phyloP scores from a whole-genome alignment of 371 early-diverging fungal species.

The Lichtheimia ornata region DNA sequence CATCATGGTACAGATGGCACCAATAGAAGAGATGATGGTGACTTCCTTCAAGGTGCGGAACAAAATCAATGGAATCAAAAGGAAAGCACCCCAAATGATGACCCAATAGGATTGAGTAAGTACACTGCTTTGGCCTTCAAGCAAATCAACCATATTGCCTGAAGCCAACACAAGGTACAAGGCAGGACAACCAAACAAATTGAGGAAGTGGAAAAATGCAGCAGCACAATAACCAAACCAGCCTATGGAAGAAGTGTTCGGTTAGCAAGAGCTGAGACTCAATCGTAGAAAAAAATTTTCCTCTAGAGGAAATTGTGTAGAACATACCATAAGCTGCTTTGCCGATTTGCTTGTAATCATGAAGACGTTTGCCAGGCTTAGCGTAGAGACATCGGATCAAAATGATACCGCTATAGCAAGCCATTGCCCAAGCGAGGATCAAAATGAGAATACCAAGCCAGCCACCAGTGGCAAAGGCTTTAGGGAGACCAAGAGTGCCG shows the following conservation, averaged over 20 bases:
- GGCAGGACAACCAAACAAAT: slow-evolving; percentile 72
- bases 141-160: slow-evolving; percentile 58
- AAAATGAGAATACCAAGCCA: slow-evolving; percentile 49
- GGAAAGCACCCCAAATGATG: slow-evolving; percentile 60
- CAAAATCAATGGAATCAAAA: slow-evolving; percentile 72
- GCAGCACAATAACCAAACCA: slow-evolving; percentile 57
- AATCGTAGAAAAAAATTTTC: not conserved
- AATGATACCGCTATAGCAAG: slow-evolving; percentile 41
- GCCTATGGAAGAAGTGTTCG: slow-evolving; percentile 28
- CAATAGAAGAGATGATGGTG: slow-evolving; percentile 54
- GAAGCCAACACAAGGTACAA: slow-evolving; percentile 80
- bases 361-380: slow-evolving; percentile 54
- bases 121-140: slow-evolving; percentile 29
- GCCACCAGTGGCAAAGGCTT: slow-evolving; percentile 41
- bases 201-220: slow-evolving; percentile 67
- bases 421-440: slow-evolving; percentile 35
- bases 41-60: slow-evolving; percentile 80
- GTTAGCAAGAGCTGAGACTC: not conserved
- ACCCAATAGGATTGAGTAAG: slow-evolving; percentile 54
- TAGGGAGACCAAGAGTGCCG: slow-evolving; percentile 78
- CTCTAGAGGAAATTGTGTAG: slow-evolving; percentile 18
- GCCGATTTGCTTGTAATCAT: slow-evolving; percentile 64
- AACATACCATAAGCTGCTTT: slow-evolving; percentile 52
- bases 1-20: slow-evolving; percentile 53
- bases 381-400: slow-evolving; percentile 40